Evolutionary conservation across 139 green algal genomes (phyloP), one percentile per base, ranked within the genome.

Genomic region (Diplosphaera chodatii): DNA sequence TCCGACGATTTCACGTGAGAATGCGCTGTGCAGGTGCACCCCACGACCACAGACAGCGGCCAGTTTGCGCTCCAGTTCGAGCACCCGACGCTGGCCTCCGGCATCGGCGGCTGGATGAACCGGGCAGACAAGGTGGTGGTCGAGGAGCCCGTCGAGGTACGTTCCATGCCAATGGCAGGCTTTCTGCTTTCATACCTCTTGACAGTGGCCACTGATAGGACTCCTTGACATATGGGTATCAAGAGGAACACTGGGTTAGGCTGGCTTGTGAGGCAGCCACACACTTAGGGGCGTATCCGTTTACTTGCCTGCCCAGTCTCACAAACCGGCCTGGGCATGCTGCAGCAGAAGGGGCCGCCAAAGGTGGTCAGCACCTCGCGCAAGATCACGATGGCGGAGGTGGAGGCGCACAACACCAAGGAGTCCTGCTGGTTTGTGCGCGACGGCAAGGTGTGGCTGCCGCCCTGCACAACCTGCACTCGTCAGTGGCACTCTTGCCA

Each of bases 341-440:
- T 76, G 74, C 64, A 69, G 22, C 70, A 75, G 28, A 55, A 83
- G 70, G 33, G 70, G 1, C 70, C 78, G n/a, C 27, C n/a, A 2
- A 63, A 70, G 32, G 62, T 55, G 62, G 40, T 59, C 16, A 71
- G 4, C 65, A 78, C 30, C 65, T 34, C 10, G 40, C 74, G 31
- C 40, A 66, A 55, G 25, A 48, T 59, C 48, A 59, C 48, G 3
- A 59, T 59, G 48, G 48, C 48, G 10, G 48, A 95, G 70, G 77
- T 95, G 64, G 79, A 84, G 73, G 70, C 70, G 77, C 89, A 95
- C 64, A 73, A 79, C 71, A 88, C 40, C 59, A 68, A 73, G 70
- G 86, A 92, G 28, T 88, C 82, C 37, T 78, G 75, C 28, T 99
- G 94, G 94, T 98, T 99, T 82, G 88, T 97, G 40, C 80, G 96